Evolutionary conservation across 2,329 filamentous ascomycete genomes (phyloP).

Genomic region (Chaetomium globosum): DNA sequence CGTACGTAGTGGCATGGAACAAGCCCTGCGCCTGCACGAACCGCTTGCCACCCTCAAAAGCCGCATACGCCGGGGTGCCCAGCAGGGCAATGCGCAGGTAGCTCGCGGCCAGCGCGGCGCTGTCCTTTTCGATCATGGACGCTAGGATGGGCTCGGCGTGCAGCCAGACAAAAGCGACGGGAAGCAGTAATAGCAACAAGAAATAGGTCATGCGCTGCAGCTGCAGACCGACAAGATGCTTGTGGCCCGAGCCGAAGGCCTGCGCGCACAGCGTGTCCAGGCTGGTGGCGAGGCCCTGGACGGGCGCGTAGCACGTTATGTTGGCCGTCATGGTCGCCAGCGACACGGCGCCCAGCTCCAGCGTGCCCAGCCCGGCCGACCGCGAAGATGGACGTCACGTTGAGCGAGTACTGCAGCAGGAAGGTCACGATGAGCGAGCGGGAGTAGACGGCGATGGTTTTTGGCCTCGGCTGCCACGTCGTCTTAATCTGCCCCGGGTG

Average conservation of each 20-base stretch:
- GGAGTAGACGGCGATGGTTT: constrained; percentile 72
- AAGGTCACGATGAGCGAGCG: constrained; percentile 73
- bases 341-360: constrained; percentile 68
- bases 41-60: constrained; percentile 76
- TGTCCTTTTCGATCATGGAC: constrained; percentile 67
- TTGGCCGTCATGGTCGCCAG: constrained; percentile 77
- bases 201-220: constrained; percentile 81
- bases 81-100: constrained; percentile 72
- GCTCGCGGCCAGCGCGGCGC: constrained; percentile 69
- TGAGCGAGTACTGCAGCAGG: constrained; percentile 79
- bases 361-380: constrained; percentile 72
- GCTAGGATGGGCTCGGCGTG: constrained; percentile 66
- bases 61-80: constrained; percentile 74
- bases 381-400: constrained; percentile 78
- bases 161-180: constrained; percentile 70
- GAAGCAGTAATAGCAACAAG: constrained; percentile 69
- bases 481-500: constrained; percentile 81
- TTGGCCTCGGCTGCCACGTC: constrained; percentile 87
- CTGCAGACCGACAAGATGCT: constrained; percentile 82
- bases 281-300: constrained; percentile 84
- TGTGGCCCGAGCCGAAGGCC: constrained; percentile 89
- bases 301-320: constrained; percentile 75
- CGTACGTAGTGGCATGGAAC: constrained; percentile 78
- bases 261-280: constrained; percentile 92
- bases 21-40: constrained; percentile 82